Evolutionary conservation across 768 basidiomycete genomes (phyloP), one percentile per base, ranked within the genome.

Genomic region (Phlebiopsis gigantea): DNA sequence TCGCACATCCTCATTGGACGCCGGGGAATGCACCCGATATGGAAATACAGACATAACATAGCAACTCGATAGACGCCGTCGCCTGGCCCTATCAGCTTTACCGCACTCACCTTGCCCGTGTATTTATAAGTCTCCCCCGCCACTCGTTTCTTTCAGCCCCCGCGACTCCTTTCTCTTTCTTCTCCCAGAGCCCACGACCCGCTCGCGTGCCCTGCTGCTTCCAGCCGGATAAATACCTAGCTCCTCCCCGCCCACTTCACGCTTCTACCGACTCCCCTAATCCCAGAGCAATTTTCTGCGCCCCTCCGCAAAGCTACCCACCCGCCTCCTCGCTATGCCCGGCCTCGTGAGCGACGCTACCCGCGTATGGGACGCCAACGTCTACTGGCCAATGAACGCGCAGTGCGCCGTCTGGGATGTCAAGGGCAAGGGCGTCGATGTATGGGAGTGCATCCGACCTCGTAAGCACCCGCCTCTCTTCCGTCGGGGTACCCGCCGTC

Each of bases 361-460:
- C 1, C 74, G 82, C 55, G 82, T 87, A 39, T 88, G 86, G 86
- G 86, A 87, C 67, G 63, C 77, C 64, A 83, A 85, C 66, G 73
- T 84, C 42, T 73, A 83, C 68, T 89, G 87, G 87, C 63, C 76
- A 22, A 61, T 83, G 44, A 77, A 80, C 67, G 80, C 81, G 58
- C 87, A 89, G 65, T 88, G 87, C 68, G 82, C 82, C 54, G 76
- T 84, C 14, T 89, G 86, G 87, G 83, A 88, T 69, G 71, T 79
- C 22, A 79, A 77, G 69, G 76, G 80, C 52, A 79, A 81, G 41
- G 81, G 84, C 25, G 87, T 89, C 42, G 84, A 87, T 55, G 79
- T 89, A 54, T 89, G 86, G 86, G 86, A 89, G 64, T 89, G 87
- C 66, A 73, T 88, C 53, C 71, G 75, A 69, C 79, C 81, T 63